Conservation (phyloP, 176 grass and related monocot genomes). For the Oryza rufipogon region DNA sequence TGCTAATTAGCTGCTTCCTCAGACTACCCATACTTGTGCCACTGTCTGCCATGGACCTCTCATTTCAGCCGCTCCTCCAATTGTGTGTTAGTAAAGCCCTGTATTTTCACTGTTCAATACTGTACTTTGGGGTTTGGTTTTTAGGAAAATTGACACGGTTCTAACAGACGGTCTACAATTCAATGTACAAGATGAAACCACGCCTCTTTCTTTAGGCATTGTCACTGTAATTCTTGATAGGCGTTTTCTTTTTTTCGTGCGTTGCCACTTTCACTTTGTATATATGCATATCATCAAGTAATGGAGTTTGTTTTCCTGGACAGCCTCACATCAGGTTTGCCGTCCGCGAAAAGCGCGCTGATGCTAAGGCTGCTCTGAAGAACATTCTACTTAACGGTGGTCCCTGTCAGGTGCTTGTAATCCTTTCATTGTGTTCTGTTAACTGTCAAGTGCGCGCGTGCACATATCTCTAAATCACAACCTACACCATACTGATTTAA, state of each 20-base stretch:
- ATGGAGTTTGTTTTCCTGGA: not conserved
- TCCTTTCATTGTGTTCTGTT: not conserved
- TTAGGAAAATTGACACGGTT: not conserved
- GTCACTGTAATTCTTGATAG: not conserved
- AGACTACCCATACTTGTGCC: no score
- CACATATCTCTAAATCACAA: not conserved
- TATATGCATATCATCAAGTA: not conserved
- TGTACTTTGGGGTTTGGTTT: not conserved
- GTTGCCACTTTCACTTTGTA: not conserved
- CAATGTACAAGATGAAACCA: not conserved
- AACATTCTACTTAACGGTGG: slow-evolving; percentile 67
- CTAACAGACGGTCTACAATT: not conserved
- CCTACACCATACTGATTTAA: not conserved
- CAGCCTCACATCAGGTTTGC: slow-evolving; percentile 60
- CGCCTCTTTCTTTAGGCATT: not conserved
- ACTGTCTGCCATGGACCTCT: no score
- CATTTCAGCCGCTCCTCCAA: not conserved
- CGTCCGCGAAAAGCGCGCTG: slow-evolving; percentile 67
- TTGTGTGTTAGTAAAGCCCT: not conserved
- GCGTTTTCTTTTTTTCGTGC: not conserved
- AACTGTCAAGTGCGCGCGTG: not conserved
- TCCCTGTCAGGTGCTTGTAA: slow-evolving; percentile 49
- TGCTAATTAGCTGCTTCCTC: no score
- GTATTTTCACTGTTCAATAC: not conserved
- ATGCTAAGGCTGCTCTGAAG: slow-evolving; percentile 71